Evolutionary conservation across 306 rosid genomes (phyloP), one percentile per base, ranked within the genome.

Genomic region (Acacia confusa): DNA sequence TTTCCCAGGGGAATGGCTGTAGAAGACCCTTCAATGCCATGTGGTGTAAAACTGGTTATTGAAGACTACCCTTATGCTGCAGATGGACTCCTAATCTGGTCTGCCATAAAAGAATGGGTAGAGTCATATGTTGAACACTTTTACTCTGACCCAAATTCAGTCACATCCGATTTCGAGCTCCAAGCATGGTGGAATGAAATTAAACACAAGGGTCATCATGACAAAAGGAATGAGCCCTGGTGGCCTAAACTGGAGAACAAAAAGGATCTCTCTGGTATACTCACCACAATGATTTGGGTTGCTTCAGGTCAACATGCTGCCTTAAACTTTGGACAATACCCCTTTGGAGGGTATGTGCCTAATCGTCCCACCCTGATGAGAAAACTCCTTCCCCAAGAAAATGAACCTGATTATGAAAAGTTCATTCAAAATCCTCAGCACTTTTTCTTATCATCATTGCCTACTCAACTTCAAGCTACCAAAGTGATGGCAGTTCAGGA

Each of bases 401-500:
- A 81, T 1, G 93, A 88, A 7, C 83, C 81, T 16, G 94, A 90
- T 28, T 95, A 85, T 36, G 91, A 90, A 3, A 88, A 85, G 75
- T 92, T 95, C 20, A 88, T 95, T 69, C 69, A 76, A 45, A 88
- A 93, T 84, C 99, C 99, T 27, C 93, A 93, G 78, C 85, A 53
- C 14, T 82, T 81, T 40, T 95, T 93, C 86, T 85, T 95, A 20
- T 89, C 98, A 75, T 92, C 97, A 19, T 80, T 95, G 86, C 96
- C 99, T n/a, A 95, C 97, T 55, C 85, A 88, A 77, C 99, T 95
- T 83, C 97, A 95, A 87, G 99, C 99, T 57, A 95, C 99, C 64
- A 95, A 95, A 85, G 82, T 95, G n/a, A 95, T 95, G 99, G 98
- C 99, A 20, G 97, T 95, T 83, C 98, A 92, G 85, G 96, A 95